Evolutionary conservation across 441 rosid species (phyloP).

Genomic region (Raphanus hybrid): DNA sequence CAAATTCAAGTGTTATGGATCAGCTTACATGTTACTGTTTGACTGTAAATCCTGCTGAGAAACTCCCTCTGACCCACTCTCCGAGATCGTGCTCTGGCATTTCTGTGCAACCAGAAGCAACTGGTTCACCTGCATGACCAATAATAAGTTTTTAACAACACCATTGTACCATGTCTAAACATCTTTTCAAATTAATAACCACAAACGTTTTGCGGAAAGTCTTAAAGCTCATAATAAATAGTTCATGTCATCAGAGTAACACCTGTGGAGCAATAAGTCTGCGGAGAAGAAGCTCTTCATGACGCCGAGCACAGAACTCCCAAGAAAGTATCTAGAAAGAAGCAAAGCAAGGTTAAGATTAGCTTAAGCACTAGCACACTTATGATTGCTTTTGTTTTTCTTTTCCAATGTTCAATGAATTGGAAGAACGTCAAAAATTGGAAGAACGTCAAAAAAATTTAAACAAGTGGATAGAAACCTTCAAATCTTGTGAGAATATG

Average conservation of each 20-base stretch:
- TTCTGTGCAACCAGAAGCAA: conserved; percentile 92
- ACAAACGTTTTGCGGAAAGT: conserved; percentile 15
- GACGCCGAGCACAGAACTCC: conserved; percentile 96
- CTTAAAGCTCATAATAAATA: neutral
- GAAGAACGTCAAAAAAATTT: neutral
- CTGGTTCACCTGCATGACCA: conserved; percentile 76
- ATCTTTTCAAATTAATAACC: neutral
- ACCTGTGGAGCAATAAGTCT: conserved; percentile 98
- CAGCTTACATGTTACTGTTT: conserved; percentile 82
- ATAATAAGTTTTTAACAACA: neutral
- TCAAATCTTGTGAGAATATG: conserved; percentile 83
- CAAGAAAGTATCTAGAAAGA: conserved; percentile 80
- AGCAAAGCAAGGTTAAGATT: conserved; percentile 3
- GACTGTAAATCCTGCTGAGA: conserved; percentile 88
- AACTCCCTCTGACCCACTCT: conserved; percentile 83
- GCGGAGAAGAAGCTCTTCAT: conserved; percentile 96
- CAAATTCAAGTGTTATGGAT: neutral
- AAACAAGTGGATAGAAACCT: conserved; percentile 52
- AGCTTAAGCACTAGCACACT: neutral
- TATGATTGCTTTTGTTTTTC: too few species aligned
- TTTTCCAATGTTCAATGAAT: too few species aligned
- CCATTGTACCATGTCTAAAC: neutral
- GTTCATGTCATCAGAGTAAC: conserved; percentile 20
- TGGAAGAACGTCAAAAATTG: neutral
- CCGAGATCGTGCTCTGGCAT: conserved; percentile 90